Base-by-base conservation (phyloP, 352 stramenopile species). In the Thraustotheca clavata region DNA sequence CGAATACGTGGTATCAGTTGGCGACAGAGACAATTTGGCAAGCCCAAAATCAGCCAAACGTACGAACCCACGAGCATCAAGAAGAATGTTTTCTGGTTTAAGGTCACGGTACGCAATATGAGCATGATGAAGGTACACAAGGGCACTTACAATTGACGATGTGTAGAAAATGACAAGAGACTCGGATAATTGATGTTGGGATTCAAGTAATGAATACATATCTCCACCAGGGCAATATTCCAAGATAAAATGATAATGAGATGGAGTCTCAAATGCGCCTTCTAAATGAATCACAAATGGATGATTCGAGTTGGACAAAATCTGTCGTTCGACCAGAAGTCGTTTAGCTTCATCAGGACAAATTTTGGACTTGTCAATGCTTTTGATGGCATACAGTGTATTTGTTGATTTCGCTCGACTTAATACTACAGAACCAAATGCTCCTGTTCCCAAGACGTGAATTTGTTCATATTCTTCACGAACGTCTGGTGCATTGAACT, bases 121-220 rank as follows among this genome's bases (percentile, higher is more conserved):
- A 16, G 69, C 75, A 24, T 84, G 69, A 67, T 95, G 85, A 40
- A 95, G 49, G 50, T 91, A 90, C 40, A 94, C 85, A 40, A 99
- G 87, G 22, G 97, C 96, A 0, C 98, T 71, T 34, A 90, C 86
- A 57, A 99, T 98, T 67, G 98, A 97, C 14, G 96, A 95, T 0
- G 94, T 88, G 74, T 99, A 99, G 75, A 99, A 99, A 47, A 87
- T 73, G 1, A 97, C 91, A 47, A 95, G 75, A 7, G 74, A 49
- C 76, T 98, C 95, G 0, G 84, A 76, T 59, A 99, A 96, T 52
- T 97, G 97, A 60, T 92, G 86, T 54, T 96, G 93, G 4, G 89
- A 67, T 67, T 91, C 85, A 22, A 97, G 72, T 71, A 98, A 69
- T 72, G 96, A 97, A 73, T 97, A 98, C n/a, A 88, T 35, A 49